These are phyloP conservation scores for Inosperma sp. DNA, from an alignment of 768 basidiomycete genomes.

Conservation along the genomic window DNA sequence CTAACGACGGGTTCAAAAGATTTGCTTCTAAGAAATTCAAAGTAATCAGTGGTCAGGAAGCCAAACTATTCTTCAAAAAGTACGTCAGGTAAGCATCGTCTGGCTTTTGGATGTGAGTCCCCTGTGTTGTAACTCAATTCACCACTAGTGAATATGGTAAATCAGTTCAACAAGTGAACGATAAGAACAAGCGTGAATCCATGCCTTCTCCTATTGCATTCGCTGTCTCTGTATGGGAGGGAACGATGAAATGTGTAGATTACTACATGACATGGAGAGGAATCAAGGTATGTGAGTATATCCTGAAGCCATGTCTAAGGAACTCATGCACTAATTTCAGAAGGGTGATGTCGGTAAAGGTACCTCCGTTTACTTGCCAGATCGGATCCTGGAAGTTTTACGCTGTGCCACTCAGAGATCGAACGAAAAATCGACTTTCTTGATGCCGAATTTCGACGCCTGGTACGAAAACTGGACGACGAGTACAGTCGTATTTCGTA, in stretches of 20 bases:
- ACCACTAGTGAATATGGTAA: constrained; percentile 18
- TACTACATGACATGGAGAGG: constrained; percentile 50
- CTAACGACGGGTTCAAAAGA: constrained; percentile 27
- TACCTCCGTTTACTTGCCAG: constrained; percentile 2
- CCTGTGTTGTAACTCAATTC: constrained; percentile 5
- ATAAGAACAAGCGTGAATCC: constrained; percentile 16
- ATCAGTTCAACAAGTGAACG: constrained; percentile 18
- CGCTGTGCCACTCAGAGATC: constrained; percentile 16
- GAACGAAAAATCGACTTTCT: constrained; percentile 32
- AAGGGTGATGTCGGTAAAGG: constrained; percentile 22
- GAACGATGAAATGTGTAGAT: constrained; percentile 40
- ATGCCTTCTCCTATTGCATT: constrained; percentile 39
- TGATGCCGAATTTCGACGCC: constrained; percentile 41
- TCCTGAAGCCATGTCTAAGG: background rate
- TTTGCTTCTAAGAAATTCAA: constrained; percentile 34
- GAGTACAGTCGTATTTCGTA: constrained; percentile 39
- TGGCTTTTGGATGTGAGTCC: background rate
- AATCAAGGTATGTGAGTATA: constrained; percentile 28
- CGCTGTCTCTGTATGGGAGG: constrained; percentile 39
- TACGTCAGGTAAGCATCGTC: constrained; percentile 36
- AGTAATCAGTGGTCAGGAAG: constrained; percentile 40
- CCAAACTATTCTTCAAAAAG: constrained; percentile 37
- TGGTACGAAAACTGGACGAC: constrained; percentile 38
- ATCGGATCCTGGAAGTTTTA: background rate
- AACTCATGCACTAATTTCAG: too few species aligned